Conservation (phyloP, 2,329 filamentous ascomycete genomes). For the Hymenoscyphus fraxineus region DNA sequence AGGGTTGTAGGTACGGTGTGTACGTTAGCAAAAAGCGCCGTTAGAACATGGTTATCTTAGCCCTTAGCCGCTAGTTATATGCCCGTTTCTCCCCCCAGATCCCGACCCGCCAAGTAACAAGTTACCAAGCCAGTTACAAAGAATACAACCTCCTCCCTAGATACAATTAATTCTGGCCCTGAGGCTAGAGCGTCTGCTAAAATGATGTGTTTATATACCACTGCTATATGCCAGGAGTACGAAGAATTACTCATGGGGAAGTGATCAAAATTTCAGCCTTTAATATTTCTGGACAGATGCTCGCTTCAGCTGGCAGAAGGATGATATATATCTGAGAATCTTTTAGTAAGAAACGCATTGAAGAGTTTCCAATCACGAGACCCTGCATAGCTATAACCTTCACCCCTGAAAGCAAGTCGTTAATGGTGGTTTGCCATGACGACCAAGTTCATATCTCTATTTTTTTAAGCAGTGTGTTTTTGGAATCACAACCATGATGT, state of each 20-base stretch:
- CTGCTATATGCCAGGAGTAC: neutral
- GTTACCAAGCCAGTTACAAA: neutral
- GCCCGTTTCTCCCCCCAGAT: neutral
- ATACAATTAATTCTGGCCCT: neutral
- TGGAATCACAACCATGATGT: neutral
- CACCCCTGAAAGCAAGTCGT: neutral
- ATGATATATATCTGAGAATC: neutral
- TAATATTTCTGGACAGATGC: neutral
- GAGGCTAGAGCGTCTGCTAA: neutral
- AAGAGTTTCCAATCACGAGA: neutral
- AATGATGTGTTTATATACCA: neutral
- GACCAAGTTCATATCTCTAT: neutral
- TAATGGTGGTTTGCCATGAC: neutral
- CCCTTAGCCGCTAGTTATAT: no score
- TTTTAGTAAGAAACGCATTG: neutral
- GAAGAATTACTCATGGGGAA: neutral
- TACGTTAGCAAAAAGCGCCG: neutral
- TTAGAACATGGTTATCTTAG: no score
- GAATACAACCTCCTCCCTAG: neutral
- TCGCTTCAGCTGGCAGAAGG: neutral
- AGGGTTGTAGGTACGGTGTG: neutral
- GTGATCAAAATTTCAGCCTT: neutral
- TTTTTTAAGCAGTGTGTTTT: neutral
- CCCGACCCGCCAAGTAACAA: neutral
- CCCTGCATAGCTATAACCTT: neutral